Percentiles rank a stretch among this genome's conserved stretches.
These are phyloP conservation scores for Plasmodium chabaudi DNA, from an alignment of 169 alveolate species.

Conservation along the genomic window DNA sequence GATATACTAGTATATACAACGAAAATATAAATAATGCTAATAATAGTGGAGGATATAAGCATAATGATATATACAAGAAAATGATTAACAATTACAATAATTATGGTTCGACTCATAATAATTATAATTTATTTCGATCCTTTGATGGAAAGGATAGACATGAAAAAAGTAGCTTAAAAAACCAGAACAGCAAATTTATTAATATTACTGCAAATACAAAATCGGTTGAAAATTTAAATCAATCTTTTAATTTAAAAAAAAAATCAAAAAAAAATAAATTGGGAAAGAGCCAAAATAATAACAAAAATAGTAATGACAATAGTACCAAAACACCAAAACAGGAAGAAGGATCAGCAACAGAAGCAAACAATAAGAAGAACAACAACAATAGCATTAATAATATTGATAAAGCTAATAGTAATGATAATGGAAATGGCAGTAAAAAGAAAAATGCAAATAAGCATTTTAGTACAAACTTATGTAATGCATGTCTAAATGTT, in stretches of 20 bases:
- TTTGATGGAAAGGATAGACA: too few relatives aligned
- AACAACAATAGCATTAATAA: background rate
- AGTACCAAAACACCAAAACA: background rate
- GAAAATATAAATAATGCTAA: background rate
- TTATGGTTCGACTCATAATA: too few relatives aligned
- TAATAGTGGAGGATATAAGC: background rate
- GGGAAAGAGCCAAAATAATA: background rate
- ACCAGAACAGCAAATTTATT: too few relatives aligned
- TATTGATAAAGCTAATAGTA: background rate
- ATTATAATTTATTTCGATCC: too few relatives aligned
- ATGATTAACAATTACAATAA: too few relatives aligned
- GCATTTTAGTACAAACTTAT: slow-evolving; percentile 47
- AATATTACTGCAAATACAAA: background rate
- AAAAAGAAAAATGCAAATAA: slow-evolving; percentile 42
- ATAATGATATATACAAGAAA: background rate
- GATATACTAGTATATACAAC: too few relatives aligned
- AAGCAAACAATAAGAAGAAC: slow-evolving; percentile 6
- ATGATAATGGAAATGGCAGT: background rate
- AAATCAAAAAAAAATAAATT: background rate
- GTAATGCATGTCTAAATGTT: slow-evolving; percentile 53
- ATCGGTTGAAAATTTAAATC: background rate
- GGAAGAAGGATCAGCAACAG: slow-evolving; percentile 4
- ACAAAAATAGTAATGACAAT: background rate
- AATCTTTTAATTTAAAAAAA: background rate
- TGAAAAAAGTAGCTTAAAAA: too few relatives aligned